phyloP scores from a whole-genome alignment of 176 grass and related monocot species.

The Cenchrus fungigraminus region DNA sequence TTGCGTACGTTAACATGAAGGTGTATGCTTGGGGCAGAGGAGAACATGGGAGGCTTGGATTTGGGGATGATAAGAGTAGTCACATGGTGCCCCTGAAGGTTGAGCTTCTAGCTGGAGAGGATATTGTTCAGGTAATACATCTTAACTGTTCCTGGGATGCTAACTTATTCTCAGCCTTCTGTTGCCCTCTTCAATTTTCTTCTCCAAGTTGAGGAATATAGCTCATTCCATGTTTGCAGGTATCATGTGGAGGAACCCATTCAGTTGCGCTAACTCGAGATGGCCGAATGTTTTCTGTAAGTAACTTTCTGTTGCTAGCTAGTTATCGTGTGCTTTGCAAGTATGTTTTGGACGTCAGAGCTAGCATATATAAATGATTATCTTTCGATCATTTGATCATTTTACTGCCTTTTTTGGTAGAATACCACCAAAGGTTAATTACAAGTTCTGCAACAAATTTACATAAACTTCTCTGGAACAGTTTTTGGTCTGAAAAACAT shows the following conservation, averaged over 20 bases:
- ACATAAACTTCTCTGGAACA: neutral
- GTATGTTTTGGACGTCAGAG: neutral
- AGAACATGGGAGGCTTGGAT: conserved; percentile 96
- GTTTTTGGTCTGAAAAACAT: conserved; percentile 1
- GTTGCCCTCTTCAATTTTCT: conserved; percentile 17
- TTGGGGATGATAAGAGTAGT: conserved; percentile 99
- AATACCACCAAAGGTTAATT: neutral
- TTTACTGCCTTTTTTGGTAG: neutral
- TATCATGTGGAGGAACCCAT: conserved; percentile 98
- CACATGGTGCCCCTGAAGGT: conserved; percentile 96
- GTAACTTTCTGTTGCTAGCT: conserved; percentile 24
- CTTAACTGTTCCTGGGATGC: neutral
- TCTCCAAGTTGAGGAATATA: conserved; percentile 20
- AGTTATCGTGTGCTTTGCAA: conserved; percentile 1
- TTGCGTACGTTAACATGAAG: conserved; percentile 38
- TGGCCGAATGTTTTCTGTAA: conserved; percentile 90
- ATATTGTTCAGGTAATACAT: conserved; percentile 82
- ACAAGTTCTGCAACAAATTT: neutral
- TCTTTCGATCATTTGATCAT: neutral
- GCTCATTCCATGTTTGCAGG: conserved; percentile 51
- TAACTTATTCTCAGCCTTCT: conserved; percentile 24
- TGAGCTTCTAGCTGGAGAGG: conserved; percentile 68
- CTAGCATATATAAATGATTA: conserved; percentile 6
- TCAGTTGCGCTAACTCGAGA: conserved; percentile 82
- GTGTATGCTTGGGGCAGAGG: conserved; percentile 99